Conservation (phyloP, 2,329 filamentous ascomycete species). For the Cercospora berteroae region DNA sequence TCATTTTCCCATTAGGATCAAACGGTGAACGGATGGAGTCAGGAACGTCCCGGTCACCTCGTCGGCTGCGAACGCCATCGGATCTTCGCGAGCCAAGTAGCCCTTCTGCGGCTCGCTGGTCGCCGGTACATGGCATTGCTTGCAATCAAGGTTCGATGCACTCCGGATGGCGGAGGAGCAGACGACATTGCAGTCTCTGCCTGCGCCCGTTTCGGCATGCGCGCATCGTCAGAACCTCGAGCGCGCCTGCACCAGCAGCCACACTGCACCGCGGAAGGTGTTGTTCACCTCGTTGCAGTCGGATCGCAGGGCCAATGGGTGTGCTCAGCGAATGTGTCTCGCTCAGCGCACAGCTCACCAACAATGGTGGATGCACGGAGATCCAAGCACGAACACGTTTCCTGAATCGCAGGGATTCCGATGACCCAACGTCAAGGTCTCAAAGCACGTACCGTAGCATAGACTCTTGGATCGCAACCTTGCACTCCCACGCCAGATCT, state of each 20-base stretch:
- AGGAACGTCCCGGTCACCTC: not conserved
- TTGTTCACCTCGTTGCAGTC: not conserved
- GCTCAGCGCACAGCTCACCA: slow-evolving; percentile 22
- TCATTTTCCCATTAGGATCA: not conserved
- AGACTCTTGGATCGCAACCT: slow-evolving; percentile 24
- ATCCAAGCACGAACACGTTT: slow-evolving; percentile 15
- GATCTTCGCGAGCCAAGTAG: not conserved
- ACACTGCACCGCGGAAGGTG: not conserved
- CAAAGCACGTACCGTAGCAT: slow-evolving; percentile 21
- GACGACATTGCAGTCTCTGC: slow-evolving; percentile 3
- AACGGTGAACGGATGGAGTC: slow-evolving; percentile 8
- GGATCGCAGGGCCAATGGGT: slow-evolving; percentile 12
- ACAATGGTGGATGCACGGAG: slow-evolving; percentile 17
- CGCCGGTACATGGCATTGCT: not conserved
- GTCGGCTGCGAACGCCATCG: not conserved
- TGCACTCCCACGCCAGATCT: slow-evolving; percentile 17
- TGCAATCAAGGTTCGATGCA: not conserved
- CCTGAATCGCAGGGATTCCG: slow-evolving; percentile 18
- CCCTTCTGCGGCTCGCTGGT: not conserved
- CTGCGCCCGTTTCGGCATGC: not conserved
- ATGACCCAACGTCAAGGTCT: slow-evolving; percentile 20
- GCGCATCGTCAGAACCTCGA: not conserved
- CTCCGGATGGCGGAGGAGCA: not conserved
- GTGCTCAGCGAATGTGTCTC: slow-evolving; percentile 23
- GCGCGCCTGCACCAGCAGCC: not conserved